A percentile compares a stretch with the other conserved stretches of the same genome.
Evolutionary conservation across 352 stramenopile species (phyloP).

Genomic region (Globisporangium nodosum): DNA sequence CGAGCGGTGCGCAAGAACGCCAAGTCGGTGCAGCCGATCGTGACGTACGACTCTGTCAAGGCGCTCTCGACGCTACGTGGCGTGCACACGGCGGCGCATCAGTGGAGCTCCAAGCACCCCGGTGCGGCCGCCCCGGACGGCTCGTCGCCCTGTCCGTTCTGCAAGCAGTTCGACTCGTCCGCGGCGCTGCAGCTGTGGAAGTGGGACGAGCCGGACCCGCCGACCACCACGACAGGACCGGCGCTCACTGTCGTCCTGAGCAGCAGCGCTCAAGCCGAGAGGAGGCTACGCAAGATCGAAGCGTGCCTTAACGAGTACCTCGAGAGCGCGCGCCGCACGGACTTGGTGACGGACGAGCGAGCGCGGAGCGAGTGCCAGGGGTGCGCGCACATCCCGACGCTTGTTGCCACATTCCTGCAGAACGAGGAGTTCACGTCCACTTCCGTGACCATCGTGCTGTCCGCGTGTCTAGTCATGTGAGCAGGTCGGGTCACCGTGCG

Average conservation of each 20-base stretch:
- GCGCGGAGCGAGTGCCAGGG: conserved; percentile 4
- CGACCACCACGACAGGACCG: neutral
- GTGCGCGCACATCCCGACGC: conserved; percentile 7
- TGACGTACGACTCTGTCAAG: conserved; percentile 9
- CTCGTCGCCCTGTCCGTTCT: conserved; percentile 8
- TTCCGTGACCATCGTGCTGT: conserved; percentile 7
- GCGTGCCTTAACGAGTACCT: conserved; percentile 14
- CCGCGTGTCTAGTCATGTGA: conserved; percentile 9
- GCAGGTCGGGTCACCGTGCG: neutral
- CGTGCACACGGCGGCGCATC: conserved; percentile 9
- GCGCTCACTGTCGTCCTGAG: conserved; percentile 14
- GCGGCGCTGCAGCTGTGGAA: conserved; percentile 10
- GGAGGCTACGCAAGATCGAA: conserved; percentile 4
- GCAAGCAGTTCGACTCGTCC: conserved; percentile 10
- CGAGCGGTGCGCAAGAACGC: conserved; percentile 7
- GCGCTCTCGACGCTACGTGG: conserved; percentile 8
- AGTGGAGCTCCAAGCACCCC: conserved; percentile 11
- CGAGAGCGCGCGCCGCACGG: conserved; percentile 1
- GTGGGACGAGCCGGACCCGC: conserved; percentile 3
- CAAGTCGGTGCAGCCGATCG: conserved; percentile 3
- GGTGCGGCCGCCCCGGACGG: neutral
- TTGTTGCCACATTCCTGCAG: conserved; percentile 15
- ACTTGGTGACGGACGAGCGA: neutral
- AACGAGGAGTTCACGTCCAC: conserved; percentile 12
- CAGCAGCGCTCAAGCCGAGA: neutral